Evolutionary conservation across 2,329 filamentous ascomycete genomes (phyloP), one percentile per base, ranked within the genome.

Genomic region (Chalaropsis thielavioides): DNA sequence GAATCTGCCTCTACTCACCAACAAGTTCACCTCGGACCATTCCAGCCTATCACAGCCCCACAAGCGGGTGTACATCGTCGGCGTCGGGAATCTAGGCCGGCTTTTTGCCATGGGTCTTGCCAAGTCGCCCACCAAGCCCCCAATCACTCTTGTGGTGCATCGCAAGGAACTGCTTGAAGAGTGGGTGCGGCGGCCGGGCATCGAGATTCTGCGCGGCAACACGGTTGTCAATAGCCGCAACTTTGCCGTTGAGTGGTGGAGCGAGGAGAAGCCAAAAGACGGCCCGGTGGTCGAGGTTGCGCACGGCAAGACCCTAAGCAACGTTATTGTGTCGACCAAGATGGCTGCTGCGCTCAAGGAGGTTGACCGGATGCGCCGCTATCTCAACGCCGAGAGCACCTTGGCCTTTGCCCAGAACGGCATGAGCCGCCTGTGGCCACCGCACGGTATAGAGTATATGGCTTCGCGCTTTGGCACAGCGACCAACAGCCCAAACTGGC

Each of bases 391-490:
- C 2, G 74, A 79, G 2, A 89, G 86, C n/a, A 88, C 89, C 0
- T 83, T 96, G n/a, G 79, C 87, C 13, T 89, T 96, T 70, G 76
- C 90, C 27, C 92, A 96, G 70, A 96, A 96, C 70, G 92, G 92
- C 59, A 88, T 96, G 83, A 91, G 89, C 40, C 79, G 77, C 68
- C 72, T 83, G 17, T 83, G 81, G 81, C 80, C 81, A 27, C 81
- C 81, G 7, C 72, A 78, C 61, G 80, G 80, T 2, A 69, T 70
- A 3, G 66, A 71, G 1, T 83, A 82, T 70, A 72, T 73, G 43
- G 68, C 70, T 1, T 71, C 74, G 63, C 74, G 80, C 19, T 82
- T 77, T 64, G 69, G 72, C 1, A 51, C n/a, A 2, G 61, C 65
- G 17, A 71, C 69, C 11, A 66, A 70, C 22, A 72, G 73, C 7